These are phyloP conservation scores for Noccaea bulbosa DNA, from an alignment of 345 rosid genomes.

Conservation along the genomic window DNA sequence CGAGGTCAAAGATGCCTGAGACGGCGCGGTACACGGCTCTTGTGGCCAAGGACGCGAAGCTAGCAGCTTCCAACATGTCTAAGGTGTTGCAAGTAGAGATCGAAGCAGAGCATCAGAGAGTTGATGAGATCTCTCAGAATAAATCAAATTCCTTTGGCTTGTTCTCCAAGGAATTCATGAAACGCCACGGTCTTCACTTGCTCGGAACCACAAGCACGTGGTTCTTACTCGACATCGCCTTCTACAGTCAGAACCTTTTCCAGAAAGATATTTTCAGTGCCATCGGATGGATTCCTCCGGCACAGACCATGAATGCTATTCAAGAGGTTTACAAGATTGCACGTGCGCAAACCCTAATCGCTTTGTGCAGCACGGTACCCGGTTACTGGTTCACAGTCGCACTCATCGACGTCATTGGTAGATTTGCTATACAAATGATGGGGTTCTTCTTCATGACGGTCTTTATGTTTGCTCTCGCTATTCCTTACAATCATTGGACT, in stretches of 20 bases:
- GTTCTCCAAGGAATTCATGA: slow-evolving; percentile 61
- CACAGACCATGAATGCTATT: slow-evolving; percentile 75
- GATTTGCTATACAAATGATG: slow-evolving; percentile 82
- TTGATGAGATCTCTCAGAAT: slow-evolving; percentile 31
- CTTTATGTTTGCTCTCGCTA: slow-evolving; percentile 84
- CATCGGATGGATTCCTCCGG: slow-evolving; percentile 80
- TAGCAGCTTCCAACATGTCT: slow-evolving; percentile 82
- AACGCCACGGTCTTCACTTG: slow-evolving; percentile 80
- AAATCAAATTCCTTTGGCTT: slow-evolving; percentile 53
- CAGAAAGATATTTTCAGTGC: slow-evolving; percentile 90
- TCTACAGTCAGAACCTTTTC: slow-evolving; percentile 82
- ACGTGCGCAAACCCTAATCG: slow-evolving; percentile 82
- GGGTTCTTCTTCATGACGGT: slow-evolving; percentile 95
- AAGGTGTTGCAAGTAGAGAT: slow-evolving; percentile 75
- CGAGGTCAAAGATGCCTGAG: slow-evolving; percentile 88
- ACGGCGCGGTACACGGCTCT: slow-evolving; percentile 91
- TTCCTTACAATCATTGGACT: slow-evolving; percentile 86
- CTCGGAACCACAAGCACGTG: slow-evolving; percentile 83
- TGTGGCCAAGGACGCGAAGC: slow-evolving; percentile 72
- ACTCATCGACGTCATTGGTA: slow-evolving; percentile 65
- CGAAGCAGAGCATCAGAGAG: slow-evolving; percentile 57
- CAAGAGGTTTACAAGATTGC: slow-evolving; percentile 79
- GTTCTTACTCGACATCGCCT: slow-evolving; percentile 88
- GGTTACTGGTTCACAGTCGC: slow-evolving; percentile 91
- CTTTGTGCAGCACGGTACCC: slow-evolving; percentile 77